These are phyloP conservation scores for Sporothrix luriei DNA, from an alignment of 2,329 filamentous ascomycete genomes.

Conservation along the genomic window DNA sequence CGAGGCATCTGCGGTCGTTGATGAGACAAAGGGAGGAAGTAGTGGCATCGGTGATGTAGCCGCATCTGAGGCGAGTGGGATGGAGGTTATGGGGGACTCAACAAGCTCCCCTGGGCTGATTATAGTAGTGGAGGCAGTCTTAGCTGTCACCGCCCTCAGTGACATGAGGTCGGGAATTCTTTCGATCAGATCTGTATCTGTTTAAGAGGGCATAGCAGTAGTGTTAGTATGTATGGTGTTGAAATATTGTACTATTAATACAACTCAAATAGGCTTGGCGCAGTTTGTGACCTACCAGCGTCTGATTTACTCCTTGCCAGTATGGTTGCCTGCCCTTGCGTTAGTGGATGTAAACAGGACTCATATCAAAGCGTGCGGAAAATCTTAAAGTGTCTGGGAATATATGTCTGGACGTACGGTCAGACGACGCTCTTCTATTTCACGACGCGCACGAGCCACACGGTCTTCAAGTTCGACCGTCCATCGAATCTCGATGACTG, in stretches of 20 bases:
- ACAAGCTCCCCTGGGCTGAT: neutral
- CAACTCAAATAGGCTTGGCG: too few species aligned
- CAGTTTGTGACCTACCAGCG: conserved; percentile 2
- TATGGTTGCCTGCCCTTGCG: neutral
- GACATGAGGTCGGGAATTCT: neutral
- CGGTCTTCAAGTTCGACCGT: conserved; percentile 60
- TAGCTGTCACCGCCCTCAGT: neutral
- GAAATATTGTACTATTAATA: too few species aligned
- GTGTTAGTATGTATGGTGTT: too few species aligned
- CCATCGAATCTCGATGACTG: conserved; percentile 61
- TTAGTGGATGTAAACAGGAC: neutral
- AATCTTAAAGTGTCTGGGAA: neutral
- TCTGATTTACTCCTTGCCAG: conserved; percentile 6
- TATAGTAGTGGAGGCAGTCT: neutral
- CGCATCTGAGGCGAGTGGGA: neutral
- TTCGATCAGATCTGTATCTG: conserved; percentile 5
- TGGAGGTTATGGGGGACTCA: neutral
- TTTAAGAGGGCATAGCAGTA: neutral
- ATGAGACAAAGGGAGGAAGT: neutral
- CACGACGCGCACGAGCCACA: conserved; percentile 48
- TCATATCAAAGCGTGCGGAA: neutral
- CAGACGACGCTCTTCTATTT: conserved; percentile 51
- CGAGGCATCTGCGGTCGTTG: neutral
- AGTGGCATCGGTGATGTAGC: conserved; percentile 35
- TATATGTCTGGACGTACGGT: conserved; percentile 41